Base-by-base conservation (phyloP, 768 basidiomycete species). In the Boletus insuetus region DNA sequence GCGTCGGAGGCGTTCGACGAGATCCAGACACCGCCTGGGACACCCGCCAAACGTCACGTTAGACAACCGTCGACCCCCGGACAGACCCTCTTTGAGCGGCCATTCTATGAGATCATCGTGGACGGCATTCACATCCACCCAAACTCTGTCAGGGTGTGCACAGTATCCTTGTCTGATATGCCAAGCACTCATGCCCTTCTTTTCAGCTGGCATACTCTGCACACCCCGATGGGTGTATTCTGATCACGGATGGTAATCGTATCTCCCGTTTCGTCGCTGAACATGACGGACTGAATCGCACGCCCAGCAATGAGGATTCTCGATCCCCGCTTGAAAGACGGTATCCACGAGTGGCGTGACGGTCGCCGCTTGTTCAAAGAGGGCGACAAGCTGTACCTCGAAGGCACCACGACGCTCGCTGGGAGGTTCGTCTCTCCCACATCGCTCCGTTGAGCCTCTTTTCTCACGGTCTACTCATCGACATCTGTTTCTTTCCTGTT, bases 101-200 rank as follows among this genome's bases (percentile, higher is more conserved):
- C 94, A 14, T 95, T 84, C 71, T 96, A 91, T 64, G 91, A 87
- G 51, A 75, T 95, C 50, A 96, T 95, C 58, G 92, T 92, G 8
- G 94, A 96, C 67, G 94, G 93, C 1, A 83, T 94, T 51, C 94
- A 96, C 66, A 89, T 85, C 13, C 93, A 95, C 69, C 93, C 94
- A 16, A 91, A 93, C 68, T 91, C 91, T 42, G 89, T 95, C 53
- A 78, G 89, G 63, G 89, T 94, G 69, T 53, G 85, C 75, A 42
- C 39, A 6, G 7, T 42, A 11, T n/a, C 14, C 3, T 35, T 14
- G 4, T 49, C 16, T 29, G 19, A 22, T 49, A 34, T 22, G 32
- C 26, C 34, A n/a, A 44, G 6, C 22, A 20, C 29, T 58, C 31
- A 53, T 24, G 41, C 20, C 11, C 12, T 29, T 40, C 22, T 49